A percentile compares a stretch with the other conserved stretches of the same genome.
Evolutionary conservation across 75 land plant species (phyloP).

Genomic region (Picea sitchensis): DNA sequence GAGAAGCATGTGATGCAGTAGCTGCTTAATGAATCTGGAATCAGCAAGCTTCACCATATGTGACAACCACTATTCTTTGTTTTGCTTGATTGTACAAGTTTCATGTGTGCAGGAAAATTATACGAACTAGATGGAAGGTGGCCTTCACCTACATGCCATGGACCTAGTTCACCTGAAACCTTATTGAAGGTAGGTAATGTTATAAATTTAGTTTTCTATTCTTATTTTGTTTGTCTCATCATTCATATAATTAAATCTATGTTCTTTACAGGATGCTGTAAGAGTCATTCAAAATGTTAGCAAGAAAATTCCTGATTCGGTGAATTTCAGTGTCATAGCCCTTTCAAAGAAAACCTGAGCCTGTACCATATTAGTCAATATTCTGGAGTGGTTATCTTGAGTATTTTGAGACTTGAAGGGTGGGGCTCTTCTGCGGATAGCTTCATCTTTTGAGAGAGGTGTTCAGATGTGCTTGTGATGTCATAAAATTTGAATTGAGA

Average conservation of each 20-base stretch:
- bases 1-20: not conserved
- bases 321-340: slow-evolving; percentile 85
- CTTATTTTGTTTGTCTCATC: not conserved
- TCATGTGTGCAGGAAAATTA: slow-evolving; percentile 48
- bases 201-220: not conserved
- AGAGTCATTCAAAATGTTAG: slow-evolving; percentile 70
- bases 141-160: slow-evolving; percentile 72
- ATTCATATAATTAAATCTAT: not conserved
- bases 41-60: not conserved
- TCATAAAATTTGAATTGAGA: not conserved
- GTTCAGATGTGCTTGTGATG: not conserved
- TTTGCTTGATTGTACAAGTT: not conserved
- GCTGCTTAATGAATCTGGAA: not conserved
- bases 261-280: slow-evolving; percentile 75
- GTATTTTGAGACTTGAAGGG: not conserved
- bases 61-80: not conserved
- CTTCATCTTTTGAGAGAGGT: not conserved
- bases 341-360: slow-evolving; percentile 49
- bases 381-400: not conserved
- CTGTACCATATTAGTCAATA: not conserved
- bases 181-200: slow-evolving; percentile 58
- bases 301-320: slow-evolving; percentile 67
- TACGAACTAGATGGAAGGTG: slow-evolving; percentile 95
- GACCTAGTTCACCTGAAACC: slow-evolving; percentile 61
- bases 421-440: not conserved